phyloP scores from a whole-genome alignment of 148 eudicot species.

The Fagopyrum homotropicum region DNA sequence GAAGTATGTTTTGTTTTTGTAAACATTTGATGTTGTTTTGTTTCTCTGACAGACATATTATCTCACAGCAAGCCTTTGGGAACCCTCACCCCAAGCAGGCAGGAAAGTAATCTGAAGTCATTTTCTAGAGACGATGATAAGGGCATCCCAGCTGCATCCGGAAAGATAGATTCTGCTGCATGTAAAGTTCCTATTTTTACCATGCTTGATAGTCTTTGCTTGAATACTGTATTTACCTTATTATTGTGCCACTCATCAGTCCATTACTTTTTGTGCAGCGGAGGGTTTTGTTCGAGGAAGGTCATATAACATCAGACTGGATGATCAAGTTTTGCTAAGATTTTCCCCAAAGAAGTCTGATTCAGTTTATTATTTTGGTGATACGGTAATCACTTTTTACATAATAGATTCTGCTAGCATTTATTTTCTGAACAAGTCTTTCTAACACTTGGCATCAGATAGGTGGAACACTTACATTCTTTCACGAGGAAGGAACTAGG shows the following conservation, averaged over 20 bases:
- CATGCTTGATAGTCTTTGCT: not conserved
- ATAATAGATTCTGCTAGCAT: not conserved
- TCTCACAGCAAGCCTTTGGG: conserved; percentile 43
- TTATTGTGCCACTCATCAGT: conserved; percentile 11
- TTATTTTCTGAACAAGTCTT: conserved; percentile 4
- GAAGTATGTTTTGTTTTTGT: not conserved
- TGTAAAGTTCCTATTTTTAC: conserved; percentile 41
- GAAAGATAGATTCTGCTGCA: conserved; percentile 55
- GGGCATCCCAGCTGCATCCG: conserved; percentile 34
- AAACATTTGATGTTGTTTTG: not conserved
- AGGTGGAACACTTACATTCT: conserved; percentile 95
- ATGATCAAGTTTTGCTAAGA: conserved; percentile 90
- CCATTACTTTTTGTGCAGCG: conserved; percentile 83
- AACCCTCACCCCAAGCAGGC: conserved; percentile 38
- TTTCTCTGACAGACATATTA: conserved; percentile 33
- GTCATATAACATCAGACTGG: conserved; percentile 92
- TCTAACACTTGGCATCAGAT: conserved; percentile 47
- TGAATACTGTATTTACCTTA: not conserved
- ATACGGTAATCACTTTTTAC: conserved; percentile 47
- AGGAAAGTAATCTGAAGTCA: conserved; percentile 36
- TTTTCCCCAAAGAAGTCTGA: conserved; percentile 96
- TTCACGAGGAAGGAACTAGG: conserved; percentile 77
- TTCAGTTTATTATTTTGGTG: conserved; percentile 85
- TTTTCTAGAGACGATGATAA: conserved; percentile 39
- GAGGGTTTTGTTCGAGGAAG: conserved; percentile 91